Percentiles rank a stretch among this genome's conserved stretches.
phyloP scores from a whole-genome alignment of 1,284 basidiomycete genomes.

The Apiotrichum laibachii region DNA sequence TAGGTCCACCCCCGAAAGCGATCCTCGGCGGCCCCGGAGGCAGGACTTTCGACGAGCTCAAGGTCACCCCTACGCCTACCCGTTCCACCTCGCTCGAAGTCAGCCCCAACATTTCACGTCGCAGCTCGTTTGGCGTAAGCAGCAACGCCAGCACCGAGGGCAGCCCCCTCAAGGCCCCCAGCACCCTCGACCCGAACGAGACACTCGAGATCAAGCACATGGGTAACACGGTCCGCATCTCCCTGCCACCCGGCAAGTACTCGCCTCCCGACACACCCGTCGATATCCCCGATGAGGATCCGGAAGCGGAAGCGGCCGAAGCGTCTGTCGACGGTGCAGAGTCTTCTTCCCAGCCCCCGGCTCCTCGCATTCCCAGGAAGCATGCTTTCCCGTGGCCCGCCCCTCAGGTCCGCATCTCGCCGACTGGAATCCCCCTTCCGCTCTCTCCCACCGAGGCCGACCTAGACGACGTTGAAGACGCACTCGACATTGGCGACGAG shows the following conservation, averaged over 20 bases:
- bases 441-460: constrained; percentile 14
- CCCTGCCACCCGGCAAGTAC: constrained; percentile 26
- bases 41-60: constrained; percentile 40
- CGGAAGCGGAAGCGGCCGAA: neutral
- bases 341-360: neutral
- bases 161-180: constrained; percentile 4
- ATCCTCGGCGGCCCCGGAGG: constrained; percentile 43
- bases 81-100: constrained; percentile 6
- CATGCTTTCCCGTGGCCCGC: constrained; percentile 19
- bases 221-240: constrained; percentile 24
- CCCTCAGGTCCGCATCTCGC: constrained; percentile 4
- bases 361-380: constrained; percentile 8
- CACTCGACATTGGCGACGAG: neutral
- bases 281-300: neutral
- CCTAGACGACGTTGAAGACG: constrained; percentile 7
- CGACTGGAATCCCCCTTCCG: constrained; percentile 14
- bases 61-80: constrained; percentile 10
- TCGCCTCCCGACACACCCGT: constrained; percentile 27
- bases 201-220: constrained; percentile 17
- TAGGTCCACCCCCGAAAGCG: constrained; percentile 41
- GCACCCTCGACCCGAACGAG: neutral
- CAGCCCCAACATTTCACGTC: neutral
- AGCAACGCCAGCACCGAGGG: constrained; percentile 1
- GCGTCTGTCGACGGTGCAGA: neutral
- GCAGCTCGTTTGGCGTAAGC: constrained; percentile 3